Evolutionary conservation across 2,329 filamentous ascomycete genomes (phyloP).

Genomic region (Daldinia eschscholtzii): DNA sequence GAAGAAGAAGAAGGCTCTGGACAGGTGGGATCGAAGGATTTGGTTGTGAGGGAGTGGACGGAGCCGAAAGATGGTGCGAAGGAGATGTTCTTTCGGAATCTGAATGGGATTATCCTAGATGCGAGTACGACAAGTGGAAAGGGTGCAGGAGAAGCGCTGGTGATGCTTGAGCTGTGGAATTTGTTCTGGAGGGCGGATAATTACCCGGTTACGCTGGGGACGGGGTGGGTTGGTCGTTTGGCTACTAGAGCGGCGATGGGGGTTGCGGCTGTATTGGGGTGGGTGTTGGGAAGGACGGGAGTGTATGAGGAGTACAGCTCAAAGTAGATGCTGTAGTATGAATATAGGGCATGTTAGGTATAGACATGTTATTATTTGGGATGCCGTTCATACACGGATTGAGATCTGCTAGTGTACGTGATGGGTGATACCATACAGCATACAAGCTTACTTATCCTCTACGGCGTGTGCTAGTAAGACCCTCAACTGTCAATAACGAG

Average conservation of each 20-base stretch:
- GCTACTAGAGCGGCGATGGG: conserved; percentile 41
- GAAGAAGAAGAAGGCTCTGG: conserved; percentile 24
- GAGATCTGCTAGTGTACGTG: no score
- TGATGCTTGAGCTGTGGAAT: conserved; percentile 43
- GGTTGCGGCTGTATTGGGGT: conserved; percentile 36
- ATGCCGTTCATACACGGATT: neutral
- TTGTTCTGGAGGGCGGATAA: conserved; percentile 48
- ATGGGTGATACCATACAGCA: neutral
- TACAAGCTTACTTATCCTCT: neutral
- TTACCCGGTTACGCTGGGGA: conserved; percentile 38
- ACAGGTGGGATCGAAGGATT: conserved; percentile 39
- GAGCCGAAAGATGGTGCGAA: conserved; percentile 61
- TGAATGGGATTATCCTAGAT: conserved; percentile 59
- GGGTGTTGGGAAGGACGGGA: conserved; percentile 39
- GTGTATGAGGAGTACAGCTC: conserved; percentile 42
- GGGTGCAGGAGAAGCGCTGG: no score
- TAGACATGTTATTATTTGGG: neutral
- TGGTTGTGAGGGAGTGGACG: conserved; percentile 61
- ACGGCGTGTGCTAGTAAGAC: neutral
- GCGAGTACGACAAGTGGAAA: no score
- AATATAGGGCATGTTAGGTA: neutral
- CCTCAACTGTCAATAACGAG: neutral
- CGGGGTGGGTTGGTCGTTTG: conserved; percentile 28
- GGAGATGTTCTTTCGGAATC: conserved; percentile 63
- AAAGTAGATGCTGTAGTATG: neutral